These are phyloP conservation scores for Tolypocladium sp. DNA, from an alignment of 2,329 filamentous ascomycete genomes.

Conservation along the genomic window DNA sequence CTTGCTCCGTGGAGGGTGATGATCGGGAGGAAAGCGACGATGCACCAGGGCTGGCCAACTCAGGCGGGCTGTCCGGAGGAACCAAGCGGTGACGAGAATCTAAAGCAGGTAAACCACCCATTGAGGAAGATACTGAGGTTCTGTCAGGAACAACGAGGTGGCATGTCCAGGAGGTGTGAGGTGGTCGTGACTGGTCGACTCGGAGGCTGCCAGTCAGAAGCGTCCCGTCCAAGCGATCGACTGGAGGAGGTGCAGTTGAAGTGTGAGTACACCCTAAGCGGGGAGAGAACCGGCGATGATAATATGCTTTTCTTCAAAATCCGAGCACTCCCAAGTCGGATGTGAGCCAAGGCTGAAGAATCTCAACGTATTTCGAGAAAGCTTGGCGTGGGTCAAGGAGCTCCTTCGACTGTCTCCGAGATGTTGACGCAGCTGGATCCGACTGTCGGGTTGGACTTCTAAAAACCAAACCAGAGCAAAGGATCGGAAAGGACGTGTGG, in stretches of 20 bases:
- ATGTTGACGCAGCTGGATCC: background rate
- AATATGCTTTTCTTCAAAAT: background rate
- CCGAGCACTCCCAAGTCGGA: background rate
- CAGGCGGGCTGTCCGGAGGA: conserved; percentile 45
- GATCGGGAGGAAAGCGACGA: conserved; percentile 37
- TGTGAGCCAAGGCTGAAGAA: background rate
- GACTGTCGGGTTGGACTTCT: background rate
- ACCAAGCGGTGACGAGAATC: conserved; percentile 41
- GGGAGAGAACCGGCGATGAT: background rate
- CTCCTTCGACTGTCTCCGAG: background rate
- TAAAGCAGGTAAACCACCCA: conserved; percentile 44
- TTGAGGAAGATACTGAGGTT: conserved; percentile 28
- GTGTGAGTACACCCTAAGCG: background rate
- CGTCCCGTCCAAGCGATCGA: background rate
- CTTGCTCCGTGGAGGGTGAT: conserved; percentile 31
- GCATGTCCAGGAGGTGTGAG: conserved; percentile 4
- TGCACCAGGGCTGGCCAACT: conserved; percentile 41
- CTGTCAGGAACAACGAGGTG: background rate
- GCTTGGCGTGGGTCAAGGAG: background rate
- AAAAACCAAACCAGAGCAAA: background rate
- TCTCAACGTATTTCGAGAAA: background rate
- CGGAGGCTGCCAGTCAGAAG: background rate
- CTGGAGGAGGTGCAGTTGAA: background rate
- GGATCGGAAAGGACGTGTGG: background rate
- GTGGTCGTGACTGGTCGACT: background rate